Conservation (phyloP, 805 yeast genomes). For the Ogataea methylovora region DNA sequence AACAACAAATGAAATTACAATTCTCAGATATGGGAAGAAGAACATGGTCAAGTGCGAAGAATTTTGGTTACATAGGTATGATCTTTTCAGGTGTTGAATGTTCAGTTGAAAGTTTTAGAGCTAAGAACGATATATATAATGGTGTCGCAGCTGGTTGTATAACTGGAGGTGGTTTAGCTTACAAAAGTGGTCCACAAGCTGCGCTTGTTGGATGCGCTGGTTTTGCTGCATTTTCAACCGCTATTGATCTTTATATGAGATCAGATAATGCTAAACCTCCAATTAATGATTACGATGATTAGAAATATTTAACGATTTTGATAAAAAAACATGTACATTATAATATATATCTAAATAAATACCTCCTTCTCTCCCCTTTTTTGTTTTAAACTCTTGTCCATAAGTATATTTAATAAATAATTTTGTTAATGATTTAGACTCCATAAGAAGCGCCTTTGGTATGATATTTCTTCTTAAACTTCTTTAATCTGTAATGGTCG, state of each 20-base stretch:
- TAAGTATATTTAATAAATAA: not conserved
- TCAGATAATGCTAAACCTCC: slow-evolving; percentile 84
- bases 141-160: slow-evolving; percentile 92
- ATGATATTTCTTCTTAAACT: slow-evolving; percentile 9
- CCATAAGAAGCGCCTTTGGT: slow-evolving; percentile 13
- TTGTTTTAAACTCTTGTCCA: not conserved
- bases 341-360: not conserved
- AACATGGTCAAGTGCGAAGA: slow-evolving; percentile 84
- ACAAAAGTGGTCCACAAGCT: slow-evolving; percentile 90
- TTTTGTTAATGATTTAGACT: slow-evolving; percentile 1
- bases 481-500: slow-evolving; percentile 11
- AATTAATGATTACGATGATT: slow-evolving; percentile 72
- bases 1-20: slow-evolving; percentile 87
- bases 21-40: slow-evolving; percentile 88
- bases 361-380: not conserved
- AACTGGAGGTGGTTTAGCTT: slow-evolving; percentile 93
- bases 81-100: slow-evolving; percentile 92
- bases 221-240: slow-evolving; percentile 91
- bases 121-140: slow-evolving; percentile 86
- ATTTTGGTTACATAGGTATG: slow-evolving; percentile 89
- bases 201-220: slow-evolving; percentile 93
- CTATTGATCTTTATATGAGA: slow-evolving; percentile 80
- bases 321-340: not conserved
- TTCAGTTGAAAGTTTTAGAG: slow-evolving; percentile 75
- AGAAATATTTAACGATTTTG: slow-evolving; percentile 3